phyloP scores from a whole-genome alignment of 2,329 filamentous ascomycete genomes.

The Periconia sp. region DNA sequence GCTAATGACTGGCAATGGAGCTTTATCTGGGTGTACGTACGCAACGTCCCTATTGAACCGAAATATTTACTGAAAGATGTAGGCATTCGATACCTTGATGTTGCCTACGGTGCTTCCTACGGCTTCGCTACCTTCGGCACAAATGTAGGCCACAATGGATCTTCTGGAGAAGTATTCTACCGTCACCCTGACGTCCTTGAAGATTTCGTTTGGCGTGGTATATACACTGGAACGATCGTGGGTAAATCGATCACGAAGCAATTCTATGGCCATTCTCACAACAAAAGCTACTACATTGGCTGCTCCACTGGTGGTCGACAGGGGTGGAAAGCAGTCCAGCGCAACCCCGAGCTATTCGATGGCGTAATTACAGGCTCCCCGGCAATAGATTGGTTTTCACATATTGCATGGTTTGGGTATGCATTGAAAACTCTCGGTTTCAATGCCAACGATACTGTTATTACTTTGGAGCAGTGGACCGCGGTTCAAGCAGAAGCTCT shows the following conservation, averaged over 20 bases:
- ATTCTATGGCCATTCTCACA: slow-evolving; percentile 49
- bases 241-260: slow-evolving; percentile 49
- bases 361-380: slow-evolving; percentile 45
- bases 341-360: slow-evolving; percentile 44
- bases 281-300: slow-evolving; percentile 49
- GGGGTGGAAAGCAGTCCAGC: slow-evolving; percentile 41
- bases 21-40: slow-evolving; percentile 42
- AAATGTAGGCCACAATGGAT: slow-evolving; percentile 47
- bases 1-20: slow-evolving; percentile 42
- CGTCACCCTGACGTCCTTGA: slow-evolving; percentile 49
- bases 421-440: slow-evolving; percentile 28
- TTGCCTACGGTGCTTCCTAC: slow-evolving; percentile 38
- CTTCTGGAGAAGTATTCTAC: slow-evolving; percentile 50
- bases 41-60: slow-evolving; percentile 17
- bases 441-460: slow-evolving; percentile 41
- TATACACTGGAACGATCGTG: slow-evolving; percentile 33
- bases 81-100: slow-evolving; percentile 44
- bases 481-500: slow-evolving; percentile 49
- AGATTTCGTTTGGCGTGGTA: slow-evolving; percentile 54
- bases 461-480: slow-evolving; percentile 48
- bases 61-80: slow-evolving; percentile 30
- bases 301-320: slow-evolving; percentile 46
- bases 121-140: slow-evolving; percentile 43
- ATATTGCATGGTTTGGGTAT: slow-evolving; percentile 36
- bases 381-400: slow-evolving; percentile 36